Evolutionary conservation across 202 grass and related monocot genomes (phyloP), one percentile per base, ranked within the genome.

Genomic region (Elaeis oleifera): DNA sequence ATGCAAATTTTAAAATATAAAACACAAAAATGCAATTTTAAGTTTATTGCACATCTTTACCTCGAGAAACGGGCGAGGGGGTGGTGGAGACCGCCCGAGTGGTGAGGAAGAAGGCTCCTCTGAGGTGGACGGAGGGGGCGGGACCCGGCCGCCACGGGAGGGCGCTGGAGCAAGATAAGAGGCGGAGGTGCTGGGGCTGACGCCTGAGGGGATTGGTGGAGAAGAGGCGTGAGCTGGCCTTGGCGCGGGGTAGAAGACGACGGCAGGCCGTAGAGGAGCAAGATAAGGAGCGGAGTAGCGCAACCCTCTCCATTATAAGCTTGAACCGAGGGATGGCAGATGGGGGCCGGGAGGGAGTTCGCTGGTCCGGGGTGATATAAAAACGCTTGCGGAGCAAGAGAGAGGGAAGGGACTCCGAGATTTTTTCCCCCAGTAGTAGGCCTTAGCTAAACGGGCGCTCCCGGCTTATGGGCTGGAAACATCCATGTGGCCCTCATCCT

Each of bases 251-350:
- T 51, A 92, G 82, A 56, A 78, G 70, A 50, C 88, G 82, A 60
- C 85, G 71, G 61, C 67, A 82, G 62, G 82, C 63, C 4, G 64
- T 64, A 58, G 74, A 55, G 70, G 80, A 77, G 63, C 74, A 73
- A 3, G 74, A 78, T 2, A 78, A 84, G 52, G 88, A 77, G 82
- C 88, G 94, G 74, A 97, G 88, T 77, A 97, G 78, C 74, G 88
- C 94, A 70, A 92, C 84, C 70, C 82, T 81, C 74, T 97, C 94
- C 94, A 97, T 97, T 49, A 39, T 5, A 5, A 4, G 5, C 28
- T 31, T 31, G 5, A 31, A 31, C 28, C 1, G 5, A 31, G 28
- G 5, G 28, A 31, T 5, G 1, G 5, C 28, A 31, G 28, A 31
- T 6, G 28, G 1, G 28, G 5, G 36, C 36, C 9, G 36, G 8